Evolutionary conservation across 768 basidiomycete species (phyloP), one percentile per base, ranked within the genome.

Genomic region (Dacryopinax primogenitus): DNA sequence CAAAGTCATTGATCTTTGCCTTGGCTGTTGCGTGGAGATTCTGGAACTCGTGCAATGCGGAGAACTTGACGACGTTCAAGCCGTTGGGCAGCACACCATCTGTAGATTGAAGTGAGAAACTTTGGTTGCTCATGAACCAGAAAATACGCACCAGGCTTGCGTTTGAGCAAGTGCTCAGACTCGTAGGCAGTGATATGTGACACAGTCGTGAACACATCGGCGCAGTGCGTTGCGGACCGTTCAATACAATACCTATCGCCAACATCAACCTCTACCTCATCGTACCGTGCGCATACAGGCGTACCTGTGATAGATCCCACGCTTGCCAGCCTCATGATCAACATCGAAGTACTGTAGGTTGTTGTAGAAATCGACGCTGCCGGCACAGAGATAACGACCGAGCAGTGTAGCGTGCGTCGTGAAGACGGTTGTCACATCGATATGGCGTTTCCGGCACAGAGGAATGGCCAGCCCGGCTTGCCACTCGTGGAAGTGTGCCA

Each of bases 401-500:
- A 99, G 89, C 36, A 99, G 86, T 9, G 96, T 99, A 11, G 96
- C 96, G 74, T 98, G 95, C 33, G 95, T 98, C 21, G 95, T 98
- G 77, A 98, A 98, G 71, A 98, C 88, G 73, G 96, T 98, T 45
- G 95, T 97, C 69, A 99, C 87, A 77, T 99, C 96, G 73, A 99
- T 87, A 73, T 96, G 94, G 63, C 96, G 83, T 77, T 96, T 98
- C 69, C 96, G 82, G 76, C 92, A 95, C 15, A 98, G 82, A 7
- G 92, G 87, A 65, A 97, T 96, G 28, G 94, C 92, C 51, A 96
- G 84, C 47, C 95, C 94, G 9, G 93, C 95, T 74, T 98, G 96
- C 96, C 96, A 99, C 76, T 99, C 96, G 75, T 99, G 96, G 80
- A 99, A 96, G 76, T 99, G 96, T 69, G 93, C 94, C 66, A 98